Percentiles rank a stretch among this genome's conserved stretches.
These are phyloP conservation scores for Zygosaccharomyces pseudorouxii DNA, from an alignment of 805 yeast genomes.

Conservation along the genomic window DNA sequence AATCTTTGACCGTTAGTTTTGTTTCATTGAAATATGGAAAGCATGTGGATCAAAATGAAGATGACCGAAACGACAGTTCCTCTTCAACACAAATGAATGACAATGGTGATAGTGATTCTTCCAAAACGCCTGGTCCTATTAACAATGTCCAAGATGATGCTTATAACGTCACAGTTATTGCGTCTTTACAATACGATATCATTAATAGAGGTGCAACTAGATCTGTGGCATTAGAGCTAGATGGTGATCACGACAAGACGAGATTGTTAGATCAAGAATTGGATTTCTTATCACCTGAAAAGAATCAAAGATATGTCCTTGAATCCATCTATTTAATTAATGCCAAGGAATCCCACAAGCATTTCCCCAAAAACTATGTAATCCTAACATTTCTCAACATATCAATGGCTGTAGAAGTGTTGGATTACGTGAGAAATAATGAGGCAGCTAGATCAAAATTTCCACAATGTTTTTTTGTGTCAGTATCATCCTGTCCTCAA, in stretches of 20 bases:
- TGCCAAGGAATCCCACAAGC: constrained; percentile 15
- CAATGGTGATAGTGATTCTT: not conserved
- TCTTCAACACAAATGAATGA: no score
- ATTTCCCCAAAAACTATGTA: constrained; percentile 22
- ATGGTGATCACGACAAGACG: constrained; percentile 9
- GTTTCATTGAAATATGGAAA: constrained; percentile 36
- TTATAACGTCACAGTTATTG: constrained; percentile 10
- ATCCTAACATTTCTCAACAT: constrained; percentile 28
- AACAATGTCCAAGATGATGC: constrained; percentile 8
- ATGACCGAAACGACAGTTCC: constrained; percentile 18
- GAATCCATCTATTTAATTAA: constrained; percentile 27
- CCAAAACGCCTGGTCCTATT: constrained; percentile 38
- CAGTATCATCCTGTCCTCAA: constrained; percentile 8
- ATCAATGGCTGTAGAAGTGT: constrained; percentile 27
- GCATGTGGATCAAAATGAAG: constrained; percentile 2
- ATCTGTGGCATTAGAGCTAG: constrained; percentile 24
- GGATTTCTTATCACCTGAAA: constrained; percentile 10
- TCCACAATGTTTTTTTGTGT: constrained; percentile 18
- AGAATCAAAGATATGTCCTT: constrained; percentile 26
- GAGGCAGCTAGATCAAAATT: constrained; percentile 8
- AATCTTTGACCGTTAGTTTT: constrained; percentile 36
- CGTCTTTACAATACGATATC: constrained; percentile 19
- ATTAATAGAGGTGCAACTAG: constrained; percentile 29
- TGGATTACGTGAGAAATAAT: constrained; percentile 18
- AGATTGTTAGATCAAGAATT: constrained; percentile 16